Percentiles rank a stretch among this genome's conserved stretches.
These are phyloP conservation scores for Artemisia argyi DNA, from an alignment of 129 eudicot genomes.

Conservation along the genomic window DNA sequence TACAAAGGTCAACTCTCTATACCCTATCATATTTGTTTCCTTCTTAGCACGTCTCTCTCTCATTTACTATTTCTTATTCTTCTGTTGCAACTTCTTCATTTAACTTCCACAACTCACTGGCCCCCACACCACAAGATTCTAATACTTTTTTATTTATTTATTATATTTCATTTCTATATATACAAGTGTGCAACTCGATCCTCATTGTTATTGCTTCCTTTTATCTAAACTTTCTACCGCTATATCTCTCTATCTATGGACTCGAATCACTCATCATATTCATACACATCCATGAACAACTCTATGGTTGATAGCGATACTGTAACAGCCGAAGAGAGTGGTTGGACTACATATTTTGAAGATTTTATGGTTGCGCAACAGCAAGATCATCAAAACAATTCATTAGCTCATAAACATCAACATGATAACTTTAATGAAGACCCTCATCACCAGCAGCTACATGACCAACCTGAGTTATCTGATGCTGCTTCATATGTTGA, in stretches of 20 bases:
- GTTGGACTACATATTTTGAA: slow-evolving; percentile 77
- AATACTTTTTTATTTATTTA: slow-evolving; percentile 13
- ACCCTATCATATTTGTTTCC: slow-evolving; percentile 31
- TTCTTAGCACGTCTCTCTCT: slow-evolving; percentile 43
- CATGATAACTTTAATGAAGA: not conserved
- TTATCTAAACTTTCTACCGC: slow-evolving; percentile 9
- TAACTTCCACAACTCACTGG: slow-evolving; percentile 47
- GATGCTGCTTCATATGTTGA: slow-evolving; percentile 62
- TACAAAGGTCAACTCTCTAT: slow-evolving; percentile 47
- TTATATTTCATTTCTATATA: slow-evolving; percentile 29
- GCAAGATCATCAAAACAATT: slow-evolving; percentile 28
- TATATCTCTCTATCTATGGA: slow-evolving; percentile 30
- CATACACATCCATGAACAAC: slow-evolving; percentile 32
- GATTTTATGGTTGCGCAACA: slow-evolving; percentile 55
- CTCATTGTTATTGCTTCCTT: slow-evolving; percentile 18
- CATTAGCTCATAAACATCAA: not conserved
- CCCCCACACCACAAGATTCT: slow-evolving; percentile 54
- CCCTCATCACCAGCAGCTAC: not conserved
- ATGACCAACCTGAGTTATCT: slow-evolving; percentile 32
- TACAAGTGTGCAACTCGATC: slow-evolving; percentile 9
- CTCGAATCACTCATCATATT: slow-evolving; percentile 24
- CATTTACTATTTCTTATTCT: slow-evolving; percentile 15
- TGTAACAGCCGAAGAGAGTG: slow-evolving; percentile 57
- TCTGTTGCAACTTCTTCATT: slow-evolving; percentile 42
- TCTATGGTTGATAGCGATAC: slow-evolving; percentile 21